Evolutionary conservation across 768 basidiomycete genomes (phyloP).

Genomic region (Piloderma croceum): DNA sequence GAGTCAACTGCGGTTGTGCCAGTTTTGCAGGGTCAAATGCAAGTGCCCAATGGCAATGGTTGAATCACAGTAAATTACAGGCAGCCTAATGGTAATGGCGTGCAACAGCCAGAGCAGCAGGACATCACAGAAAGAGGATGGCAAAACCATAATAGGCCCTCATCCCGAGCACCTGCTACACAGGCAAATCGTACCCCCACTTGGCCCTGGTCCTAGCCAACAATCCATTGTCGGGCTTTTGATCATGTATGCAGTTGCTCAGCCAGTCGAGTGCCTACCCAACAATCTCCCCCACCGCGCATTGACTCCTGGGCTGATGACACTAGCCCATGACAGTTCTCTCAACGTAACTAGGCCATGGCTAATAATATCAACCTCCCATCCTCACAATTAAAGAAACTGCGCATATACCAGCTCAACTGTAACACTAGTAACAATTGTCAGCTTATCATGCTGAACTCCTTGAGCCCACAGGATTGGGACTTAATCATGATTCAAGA

Average conservation of each 20-base stretch:
- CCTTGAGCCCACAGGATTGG: background rate
- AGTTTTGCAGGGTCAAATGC: too few relatives aligned
- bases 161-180: too few relatives aligned
- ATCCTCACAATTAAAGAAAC: background rate
- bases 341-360: background rate
- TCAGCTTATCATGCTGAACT: background rate
- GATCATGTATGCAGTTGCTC: background rate
- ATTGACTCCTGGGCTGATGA: background rate
- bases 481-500: background rate
- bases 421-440: background rate
- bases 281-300: background rate
- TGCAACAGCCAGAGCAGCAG: too few relatives aligned
- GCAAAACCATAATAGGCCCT: too few relatives aligned
- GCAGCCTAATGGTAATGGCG: too few relatives aligned
- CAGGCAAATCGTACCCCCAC: too few relatives aligned
- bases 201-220: background rate
- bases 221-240: background rate
- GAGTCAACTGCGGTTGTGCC: too few relatives aligned
- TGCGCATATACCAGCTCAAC: conserved; percentile 15
- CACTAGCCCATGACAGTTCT: background rate
- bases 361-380: background rate
- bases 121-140: too few relatives aligned
- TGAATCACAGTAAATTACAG: too few relatives aligned
- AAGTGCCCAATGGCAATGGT: too few relatives aligned
- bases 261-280: background rate